Base-by-base conservation (phyloP, 1,139 yeast species). In the Tardiomyces depauwii region DNA sequence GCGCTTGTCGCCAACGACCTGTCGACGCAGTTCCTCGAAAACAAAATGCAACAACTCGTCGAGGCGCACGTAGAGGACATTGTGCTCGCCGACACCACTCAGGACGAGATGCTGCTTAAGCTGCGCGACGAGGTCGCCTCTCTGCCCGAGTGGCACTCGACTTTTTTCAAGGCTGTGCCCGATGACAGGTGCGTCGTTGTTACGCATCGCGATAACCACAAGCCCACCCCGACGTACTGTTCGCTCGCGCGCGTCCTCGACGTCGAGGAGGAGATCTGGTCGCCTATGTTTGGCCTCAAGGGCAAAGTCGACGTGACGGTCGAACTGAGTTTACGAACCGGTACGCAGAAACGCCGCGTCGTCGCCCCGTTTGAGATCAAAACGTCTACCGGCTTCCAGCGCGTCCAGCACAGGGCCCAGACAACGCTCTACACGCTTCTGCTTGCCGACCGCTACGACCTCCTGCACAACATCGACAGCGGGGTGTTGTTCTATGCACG, bases 301-400 rank as follows among this genome's bases (percentile, higher is more conserved):
- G 99, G 99, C 1, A 77, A 82, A 57, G 78, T 89, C 14, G 99
- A 91, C 65, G 96, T 82, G 1, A 85, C 96, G 0, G 73, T 88
- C 1, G 84, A 83, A 54, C 83, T 84, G 0, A 63, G 68, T 30
- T 56, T 74, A 46, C 55, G 47, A 49, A 52, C 54, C 5, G 42
- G 45, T 10, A 40, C 47, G 28, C 47, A 30, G 14, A 44, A 42
- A n/a, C 76, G 76, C 7, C 72, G 69, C 18, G 71, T 60, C 49
- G 71, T 86, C 21, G 73, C 80, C 1, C 97, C 97, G 0, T 67
- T 93, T 66, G 99, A 91, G 62, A 79, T 91, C 49, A 91, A 91
- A 61, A 86, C 97, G 0, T 96, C 97, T 0, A 70, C 67, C 45
- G 46, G 51, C 18, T 66, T 72, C 39, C 77, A 76, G 45, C 71